Evolutionary conservation across 176 grass and related monocot species (phyloP).

Genomic region (Eragrostis nindensis): DNA sequence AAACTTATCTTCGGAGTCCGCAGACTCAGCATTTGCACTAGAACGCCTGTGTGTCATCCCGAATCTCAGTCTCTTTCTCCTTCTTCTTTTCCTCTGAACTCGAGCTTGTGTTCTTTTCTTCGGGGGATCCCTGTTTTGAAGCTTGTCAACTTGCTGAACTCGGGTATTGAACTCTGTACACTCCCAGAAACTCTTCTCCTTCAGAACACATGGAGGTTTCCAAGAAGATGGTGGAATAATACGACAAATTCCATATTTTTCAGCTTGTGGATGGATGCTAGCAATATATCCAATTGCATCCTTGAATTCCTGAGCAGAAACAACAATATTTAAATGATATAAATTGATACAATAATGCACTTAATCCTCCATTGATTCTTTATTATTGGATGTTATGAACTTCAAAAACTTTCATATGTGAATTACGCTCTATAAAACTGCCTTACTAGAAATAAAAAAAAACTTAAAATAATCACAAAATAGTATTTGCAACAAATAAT

Average conservation of each 20-base stretch:
- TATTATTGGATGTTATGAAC: not conserved
- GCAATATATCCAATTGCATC: constrained; percentile 86
- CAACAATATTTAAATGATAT: constrained; percentile 4
- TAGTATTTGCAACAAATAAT: constrained; percentile 1
- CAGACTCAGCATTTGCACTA: constrained; percentile 45
- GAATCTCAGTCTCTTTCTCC: constrained; percentile 86
- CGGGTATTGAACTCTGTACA: constrained; percentile 78
- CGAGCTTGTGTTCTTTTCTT: constrained; percentile 66
- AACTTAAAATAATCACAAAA: not conserved
- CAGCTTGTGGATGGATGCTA: constrained; percentile 64
- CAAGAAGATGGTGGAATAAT: constrained; percentile 88
- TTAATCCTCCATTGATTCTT: not conserved
- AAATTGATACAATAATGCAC: constrained; percentile 11
- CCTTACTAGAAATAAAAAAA: not conserved
- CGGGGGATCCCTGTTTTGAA: constrained; percentile 82
- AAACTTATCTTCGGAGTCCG: constrained; percentile 78
- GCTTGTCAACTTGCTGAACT: constrained; percentile 94
- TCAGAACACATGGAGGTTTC: constrained; percentile 71
- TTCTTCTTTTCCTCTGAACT: constrained; percentile 72
- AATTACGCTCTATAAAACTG: not conserved
- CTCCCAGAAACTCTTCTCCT: constrained; percentile 76
- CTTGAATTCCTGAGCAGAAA: constrained; percentile 81
- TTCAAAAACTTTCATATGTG: not conserved
- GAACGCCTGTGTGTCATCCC: constrained; percentile 74
- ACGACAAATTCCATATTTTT: constrained; percentile 91